These are phyloP conservation scores for Lyophyllum atratum DNA, from an alignment of 768 basidiomycete species.

Conservation along the genomic window DNA sequence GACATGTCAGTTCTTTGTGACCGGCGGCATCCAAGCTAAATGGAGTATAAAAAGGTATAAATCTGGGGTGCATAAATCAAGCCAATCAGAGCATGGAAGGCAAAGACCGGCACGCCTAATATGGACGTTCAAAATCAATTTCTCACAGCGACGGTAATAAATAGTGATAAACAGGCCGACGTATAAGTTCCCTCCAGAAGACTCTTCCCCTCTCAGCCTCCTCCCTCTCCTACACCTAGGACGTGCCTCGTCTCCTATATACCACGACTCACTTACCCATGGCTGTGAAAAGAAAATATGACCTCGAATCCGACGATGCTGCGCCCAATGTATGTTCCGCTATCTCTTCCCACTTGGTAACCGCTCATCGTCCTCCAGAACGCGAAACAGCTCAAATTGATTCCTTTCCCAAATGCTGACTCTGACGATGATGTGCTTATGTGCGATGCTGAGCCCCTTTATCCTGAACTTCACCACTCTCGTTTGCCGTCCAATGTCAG, in stretches of 20 bases:
- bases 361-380: conserved; percentile 36
- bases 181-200: conserved; percentile 30
- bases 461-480: conserved; percentile 54
- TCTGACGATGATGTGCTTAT: conserved; percentile 69
- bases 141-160: conserved; percentile 11
- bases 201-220: conserved; percentile 17
- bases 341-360: conserved; percentile 16
- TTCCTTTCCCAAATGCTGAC: conserved; percentile 72
- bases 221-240: conserved; percentile 17
- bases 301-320: conserved; percentile 55
- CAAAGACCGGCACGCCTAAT: conserved; percentile 6
- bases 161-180: conserved; percentile 23
- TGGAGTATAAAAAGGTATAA: background rate
- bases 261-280: conserved; percentile 42
- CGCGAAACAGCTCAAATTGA: conserved; percentile 70
- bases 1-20: background rate
- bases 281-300: conserved; percentile 79
- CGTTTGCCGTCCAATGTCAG: conserved; percentile 70
- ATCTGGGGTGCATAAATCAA: background rate
- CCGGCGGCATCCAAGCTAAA: background rate
- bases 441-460: conserved; percentile 66
- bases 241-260: conserved; percentile 11
- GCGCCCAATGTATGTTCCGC: conserved; percentile 44
- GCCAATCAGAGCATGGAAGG: conserved; percentile 7
- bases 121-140: conserved; percentile 1